Evolutionary conservation across 306 rosid species (phyloP).

Genomic region (Corylus americana): DNA sequence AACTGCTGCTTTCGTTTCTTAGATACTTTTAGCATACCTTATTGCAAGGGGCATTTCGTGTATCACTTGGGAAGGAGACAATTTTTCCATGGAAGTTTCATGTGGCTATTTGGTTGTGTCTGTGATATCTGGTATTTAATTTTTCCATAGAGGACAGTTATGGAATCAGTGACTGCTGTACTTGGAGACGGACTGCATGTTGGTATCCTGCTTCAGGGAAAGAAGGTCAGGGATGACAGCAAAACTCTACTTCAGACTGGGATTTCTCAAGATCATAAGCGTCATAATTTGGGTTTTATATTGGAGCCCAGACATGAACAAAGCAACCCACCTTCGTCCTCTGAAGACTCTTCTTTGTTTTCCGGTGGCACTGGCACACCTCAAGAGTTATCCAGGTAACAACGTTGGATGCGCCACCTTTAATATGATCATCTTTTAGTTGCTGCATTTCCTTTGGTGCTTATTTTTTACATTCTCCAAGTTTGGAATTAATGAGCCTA

Average conservation of each 20-base stretch:
- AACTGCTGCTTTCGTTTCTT: neutral
- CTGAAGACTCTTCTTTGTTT: conserved; percentile 37
- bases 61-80: neutral
- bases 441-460: neutral
- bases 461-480: neutral
- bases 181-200: conserved; percentile 75
- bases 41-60: neutral
- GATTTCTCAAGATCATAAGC: conserved; percentile 61
- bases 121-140: neutral
- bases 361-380: conserved; percentile 23
- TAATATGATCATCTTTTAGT: conserved; percentile 5
- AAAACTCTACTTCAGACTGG: conserved; percentile 75
- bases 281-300: conserved; percentile 61
- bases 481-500: neutral
- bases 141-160: conserved; percentile 49
- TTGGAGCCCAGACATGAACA: conserved; percentile 63
- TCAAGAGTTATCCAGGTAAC: conserved; percentile 48
- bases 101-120: neutral
- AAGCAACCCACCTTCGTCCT: conserved; percentile 31
- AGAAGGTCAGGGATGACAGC: conserved; percentile 67
- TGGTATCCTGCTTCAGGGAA: conserved; percentile 76
- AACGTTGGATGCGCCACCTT: conserved; percentile 6
- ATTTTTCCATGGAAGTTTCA: neutral
- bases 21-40: neutral
- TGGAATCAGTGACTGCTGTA: conserved; percentile 67